Conservation (phyloP, 78 protist genomes). For the Tieghemostelium lacteum region DNA sequence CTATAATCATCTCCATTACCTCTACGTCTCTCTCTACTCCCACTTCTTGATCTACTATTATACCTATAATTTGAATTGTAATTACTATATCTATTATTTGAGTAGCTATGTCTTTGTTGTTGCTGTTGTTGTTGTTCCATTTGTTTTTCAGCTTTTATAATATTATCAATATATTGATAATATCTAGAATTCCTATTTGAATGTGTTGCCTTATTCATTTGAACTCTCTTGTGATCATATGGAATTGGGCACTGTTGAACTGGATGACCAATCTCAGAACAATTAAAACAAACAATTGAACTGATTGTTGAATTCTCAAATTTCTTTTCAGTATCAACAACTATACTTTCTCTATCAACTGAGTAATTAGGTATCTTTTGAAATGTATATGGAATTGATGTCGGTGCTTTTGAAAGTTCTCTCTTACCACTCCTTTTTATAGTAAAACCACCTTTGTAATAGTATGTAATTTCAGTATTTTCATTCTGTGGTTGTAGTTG, state of each 20-base stretch:
- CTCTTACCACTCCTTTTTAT: background rate
- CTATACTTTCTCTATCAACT: conserved; percentile 4
- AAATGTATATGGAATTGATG: conserved; percentile 37
- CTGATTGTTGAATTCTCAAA: background rate
- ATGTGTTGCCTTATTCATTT: conserved; percentile 5
- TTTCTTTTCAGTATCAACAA: background rate
- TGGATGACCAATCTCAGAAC: conserved; percentile 43
- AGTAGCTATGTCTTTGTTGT: background rate
- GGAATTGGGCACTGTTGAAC: conserved; percentile 7
- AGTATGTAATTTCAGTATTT: background rate
- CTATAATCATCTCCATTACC: no score
- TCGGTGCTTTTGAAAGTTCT: background rate
- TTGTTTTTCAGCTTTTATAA: background rate
- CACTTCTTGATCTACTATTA: background rate
- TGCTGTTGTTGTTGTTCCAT: background rate
- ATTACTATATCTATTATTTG: background rate
- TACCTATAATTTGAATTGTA: background rate
- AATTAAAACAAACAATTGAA: conserved; percentile 32
- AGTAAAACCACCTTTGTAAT: conserved; percentile 14
- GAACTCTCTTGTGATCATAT: conserved; percentile 1
- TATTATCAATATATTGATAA: conserved; percentile 9
- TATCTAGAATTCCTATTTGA: conserved; percentile 17
- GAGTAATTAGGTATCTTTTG: conserved; percentile 12
- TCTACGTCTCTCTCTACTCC: background rate
- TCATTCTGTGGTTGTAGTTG: background rate